Conservation (phyloP, 805 yeast genomes). For the Kluyveromyces siamensis region DNA sequence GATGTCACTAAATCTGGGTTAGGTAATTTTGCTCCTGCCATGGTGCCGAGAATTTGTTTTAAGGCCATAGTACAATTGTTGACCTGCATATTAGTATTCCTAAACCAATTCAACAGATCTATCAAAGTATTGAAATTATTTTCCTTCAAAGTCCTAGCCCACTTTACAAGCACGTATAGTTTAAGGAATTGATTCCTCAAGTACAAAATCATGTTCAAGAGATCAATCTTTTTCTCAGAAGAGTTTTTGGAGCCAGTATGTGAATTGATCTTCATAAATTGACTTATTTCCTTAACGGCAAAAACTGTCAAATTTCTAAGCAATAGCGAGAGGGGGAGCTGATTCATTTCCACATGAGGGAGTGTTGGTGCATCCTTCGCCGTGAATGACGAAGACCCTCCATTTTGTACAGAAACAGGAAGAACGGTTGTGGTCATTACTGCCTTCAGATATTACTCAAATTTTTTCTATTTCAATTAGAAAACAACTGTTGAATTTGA, state of each 20-base stretch:
- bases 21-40: conserved; percentile 83
- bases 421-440: background rate
- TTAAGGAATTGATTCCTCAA: conserved; percentile 79
- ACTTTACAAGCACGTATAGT: conserved; percentile 76
- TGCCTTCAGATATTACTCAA: background rate
- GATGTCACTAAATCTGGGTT: conserved; percentile 87
- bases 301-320: conserved; percentile 26
- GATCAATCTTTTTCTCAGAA: conserved; percentile 52
- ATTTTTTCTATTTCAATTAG: no score
- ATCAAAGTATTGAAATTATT: conserved; percentile 66
- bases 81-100: conserved; percentile 66
- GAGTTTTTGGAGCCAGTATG: conserved; percentile 15
- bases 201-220: conserved; percentile 59
- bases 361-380: conserved; percentile 15
- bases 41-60: conserved; percentile 47
- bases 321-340: conserved; percentile 23
- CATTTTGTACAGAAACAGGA: background rate
- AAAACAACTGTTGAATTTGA: no score
- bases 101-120: conserved; percentile 81
- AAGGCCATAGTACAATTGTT: conserved; percentile 56
- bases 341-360: conserved; percentile 30
- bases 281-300: conserved; percentile 26
- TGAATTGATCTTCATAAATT: conserved; percentile 25
- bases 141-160: conserved; percentile 62
- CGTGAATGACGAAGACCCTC: background rate